Base-by-base conservation (phyloP, 169 alveolate species). In the Cryptosporidium ryanae region DNA sequence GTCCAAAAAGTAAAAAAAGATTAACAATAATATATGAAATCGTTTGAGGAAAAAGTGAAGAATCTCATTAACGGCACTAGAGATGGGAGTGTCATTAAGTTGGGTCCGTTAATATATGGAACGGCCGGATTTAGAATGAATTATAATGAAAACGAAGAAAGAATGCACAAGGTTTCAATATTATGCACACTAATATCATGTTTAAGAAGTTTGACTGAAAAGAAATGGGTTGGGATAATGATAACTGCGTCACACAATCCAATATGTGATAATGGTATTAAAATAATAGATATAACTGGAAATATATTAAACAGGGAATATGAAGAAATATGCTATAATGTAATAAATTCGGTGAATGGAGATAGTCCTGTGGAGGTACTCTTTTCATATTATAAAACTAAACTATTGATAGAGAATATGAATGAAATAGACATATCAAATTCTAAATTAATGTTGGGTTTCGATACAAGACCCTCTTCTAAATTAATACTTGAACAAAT, bases 191-290 rank as follows among this genome's bases (percentile, higher is more conserved):
- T 83, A 49, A 64, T 81, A 25, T 76, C 91, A 2, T 63, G 82
- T 31, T 38, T 70, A 29, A 44, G 87, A 29, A 61, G 91, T 44
- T 43, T 67, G 49, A 10, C 44, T 29, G 91, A 65, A 50, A 46
- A 65, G 17, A 83, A 67, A 5, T 70, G 68, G 63, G 68, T 82
- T n/a, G 99, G 99, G 23, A 94, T 94, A 38, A 93, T 94, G 96
- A 82, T 96, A 38, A 97, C 98, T n/a, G 98, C 98, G 21, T 93
- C 96, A 44, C 98, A 96, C 90, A 96, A 96, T 71, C 95, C 95
- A 5, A 92, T 66, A 44, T 54, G 57, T 64, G 98, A 96, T 82
- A 96, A 96, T 90, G 98, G 97, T 13, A 84, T 97, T 31, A 97
- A 94, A 84, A 90, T 96, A 31, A 83, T 93, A 17, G 95, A 94